A percentile compares a stretch with the other conserved stretches of the same genome.
phyloP scores from a whole-genome alignment of 139 green algal genomes.

The Tetradesmus lagerheimii region DNA sequence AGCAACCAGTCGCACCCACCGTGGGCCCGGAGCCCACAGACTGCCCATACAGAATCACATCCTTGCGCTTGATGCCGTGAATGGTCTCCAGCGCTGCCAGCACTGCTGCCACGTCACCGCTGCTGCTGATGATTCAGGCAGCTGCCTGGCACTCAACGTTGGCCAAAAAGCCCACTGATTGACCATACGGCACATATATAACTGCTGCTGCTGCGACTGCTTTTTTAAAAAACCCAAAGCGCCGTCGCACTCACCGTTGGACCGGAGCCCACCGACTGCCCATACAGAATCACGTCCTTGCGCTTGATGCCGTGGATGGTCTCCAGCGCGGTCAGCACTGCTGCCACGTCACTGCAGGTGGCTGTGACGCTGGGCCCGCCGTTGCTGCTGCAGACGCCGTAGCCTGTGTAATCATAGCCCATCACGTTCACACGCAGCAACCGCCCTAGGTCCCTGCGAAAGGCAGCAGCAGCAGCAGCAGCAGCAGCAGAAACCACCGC shows the following conservation, averaged over 20 bases:
- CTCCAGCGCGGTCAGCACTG: constrained; percentile 47
- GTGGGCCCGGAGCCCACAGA: constrained; percentile 71
- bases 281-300: constrained; percentile 86
- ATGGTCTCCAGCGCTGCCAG: constrained; percentile 42
- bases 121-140: too few relatives aligned
- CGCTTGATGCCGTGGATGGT: constrained; percentile 39
- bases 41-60: constrained; percentile 92
- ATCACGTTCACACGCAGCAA: constrained; percentile 86
- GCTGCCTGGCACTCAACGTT: too few relatives aligned
- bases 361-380: constrained; percentile 49
- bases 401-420: constrained; percentile 90
- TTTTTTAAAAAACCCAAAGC: background rate
- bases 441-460: constrained; percentile 68
- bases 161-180: too few relatives aligned
- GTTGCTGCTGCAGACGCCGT: constrained; percentile 56
- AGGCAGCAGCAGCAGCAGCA: constrained; percentile 2
- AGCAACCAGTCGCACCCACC: background rate
- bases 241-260: constrained; percentile 77
- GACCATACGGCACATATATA: too few relatives aligned
- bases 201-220: background rate
- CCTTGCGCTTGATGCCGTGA: constrained; percentile 46
- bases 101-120: constrained; percentile 50
- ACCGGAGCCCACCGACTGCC: constrained; percentile 88
- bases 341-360: constrained; percentile 56
- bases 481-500: background rate